Evolutionary conservation across 78 protist species (phyloP), one percentile per base, ranked within the genome.

Genomic region (Salpingoeca rosetta): DNA sequence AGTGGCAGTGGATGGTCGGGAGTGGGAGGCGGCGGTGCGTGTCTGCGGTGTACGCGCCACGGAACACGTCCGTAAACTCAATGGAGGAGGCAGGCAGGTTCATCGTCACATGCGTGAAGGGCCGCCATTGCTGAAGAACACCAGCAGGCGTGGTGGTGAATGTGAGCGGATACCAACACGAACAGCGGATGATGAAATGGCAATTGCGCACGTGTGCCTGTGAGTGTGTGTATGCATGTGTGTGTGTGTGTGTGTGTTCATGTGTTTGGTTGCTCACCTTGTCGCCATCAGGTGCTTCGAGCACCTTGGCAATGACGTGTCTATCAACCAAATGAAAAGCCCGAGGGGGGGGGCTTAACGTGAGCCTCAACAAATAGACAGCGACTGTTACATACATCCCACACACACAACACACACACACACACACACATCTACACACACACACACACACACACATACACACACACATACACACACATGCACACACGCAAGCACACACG

Each of bases 51-150:
- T 11, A 11, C 76, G 35, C 10, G 35, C 37, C 76, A 7, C 85
- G 36, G 82, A 93, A 92, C 35, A 82, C 90, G 57, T 86, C 96
- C 36, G 94, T 84, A 35, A 96, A 95, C 86, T 89, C 93, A 37
- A 93, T 72, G 0, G 96, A 91, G 11, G 83, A 42, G 37, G 96
- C 95, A 0, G 98, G 98, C 28, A 96, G 91, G 82, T 96, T 96
- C 98, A 96, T 96, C 3, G 84, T 76, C 38, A 94, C 87, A 76
- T 94, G 96, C 10, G 65, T 82, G 75, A 83, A 51, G 36, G 88
- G 84, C 37, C 73, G 44, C 41, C 82, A 80, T 41, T 73, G 84
- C 0, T 36, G 56, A 0, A 56, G 7, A 0, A 35, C 24, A 44
- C 65, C 37, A 0, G 81, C 3, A 7, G 22, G 37, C 12, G 7